Percentiles rank a stretch among this genome's conserved stretches.
phyloP scores from a whole-genome alignment of 108 stramenopile species.

The Aurantiochytrium sp. region DNA sequence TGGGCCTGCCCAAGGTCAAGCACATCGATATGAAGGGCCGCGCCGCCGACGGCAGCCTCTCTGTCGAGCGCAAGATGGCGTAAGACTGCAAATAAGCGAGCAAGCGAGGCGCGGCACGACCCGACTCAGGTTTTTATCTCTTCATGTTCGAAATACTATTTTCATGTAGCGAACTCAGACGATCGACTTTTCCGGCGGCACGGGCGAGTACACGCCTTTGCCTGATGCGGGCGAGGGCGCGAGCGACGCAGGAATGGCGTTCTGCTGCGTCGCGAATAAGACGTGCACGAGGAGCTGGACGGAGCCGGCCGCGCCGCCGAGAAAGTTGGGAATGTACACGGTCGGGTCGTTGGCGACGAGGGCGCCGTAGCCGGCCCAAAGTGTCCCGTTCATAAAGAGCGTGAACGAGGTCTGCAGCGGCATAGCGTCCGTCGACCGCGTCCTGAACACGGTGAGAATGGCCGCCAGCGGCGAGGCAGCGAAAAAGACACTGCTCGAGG shows the following conservation, averaged over 20 bases:
- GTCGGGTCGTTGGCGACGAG: neutral
- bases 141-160: too few relatives aligned
- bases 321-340: neutral
- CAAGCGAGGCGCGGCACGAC: too few relatives aligned
- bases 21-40: conserved; percentile 29
- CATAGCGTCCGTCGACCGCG: neutral
- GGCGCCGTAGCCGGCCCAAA: neutral
- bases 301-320: neutral
- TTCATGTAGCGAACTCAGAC: neutral
- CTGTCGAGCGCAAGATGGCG: neutral
- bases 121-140: too few relatives aligned
- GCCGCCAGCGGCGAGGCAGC: conserved; percentile 12
- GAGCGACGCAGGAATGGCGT: too few relatives aligned
- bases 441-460: neutral
- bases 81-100: too few relatives aligned
- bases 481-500: neutral
- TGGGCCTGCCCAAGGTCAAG: conserved; percentile 11
- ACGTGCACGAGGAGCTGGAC: conserved; percentile 4
- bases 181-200: too few relatives aligned
- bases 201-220: too few relatives aligned
- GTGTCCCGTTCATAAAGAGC: neutral
- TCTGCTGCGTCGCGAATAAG: neutral
- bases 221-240: too few relatives aligned
- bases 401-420: neutral
- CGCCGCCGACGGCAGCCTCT: neutral